Evolutionary conservation across 2,329 filamentous ascomycete genomes (phyloP), one percentile per base, ranked within the genome.

Genomic region (Drechslerella dactyloides): DNA sequence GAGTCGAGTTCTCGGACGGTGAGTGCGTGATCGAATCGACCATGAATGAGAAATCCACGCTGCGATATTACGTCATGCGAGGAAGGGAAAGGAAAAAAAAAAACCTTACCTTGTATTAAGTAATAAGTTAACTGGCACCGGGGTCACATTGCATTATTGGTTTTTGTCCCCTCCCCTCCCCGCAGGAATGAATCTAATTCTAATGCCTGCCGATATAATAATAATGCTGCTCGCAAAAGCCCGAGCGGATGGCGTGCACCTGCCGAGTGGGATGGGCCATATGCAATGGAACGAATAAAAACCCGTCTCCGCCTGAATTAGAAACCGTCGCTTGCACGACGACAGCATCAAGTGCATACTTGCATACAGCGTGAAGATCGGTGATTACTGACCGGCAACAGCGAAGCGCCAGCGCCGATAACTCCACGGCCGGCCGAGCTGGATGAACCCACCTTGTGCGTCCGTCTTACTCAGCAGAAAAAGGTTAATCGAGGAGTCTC

Each of bases 241-340:
- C 37, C 37, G 37, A 42, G 37, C 37, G n/a, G 13, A 4, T 4
- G 37, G 37, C 37, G 37, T 42, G 5, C 37, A 42, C 44, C 44
- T 23, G 19, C 44, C 19, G 44, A 23, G 19, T 21, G 8, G 17
- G 44, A n/a, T n/a, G n/a, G n/a, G n/a, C n/a, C 27, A 33, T 33
- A 33, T 33, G 27, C 27, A 48, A 48, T 48, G 44, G 44, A 48
- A 48, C 17, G 15, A 33, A 33, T 33, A 33, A 33, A 33, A 42
- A 42, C 19, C 44, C 44, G 44, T 48, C 44, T 48, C 44, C 44
- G 19, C 44, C 2, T 48, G n/a, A n/a, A n/a, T n/a, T n/a, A n/a
- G n/a, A n/a, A n/a, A n/a, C n/a, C n/a, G n/a, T n/a, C n/a, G n/a
- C n/a, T n/a, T n/a, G n/a, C n/a, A n/a, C n/a, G n/a, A n/a, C n/a